A percentile compares a stretch with the other conserved stretches of the same genome.
Evolutionary conservation across 2,329 filamentous ascomycete genomes (phyloP).

Genomic region (Zymoseptoria crescenta): DNA sequence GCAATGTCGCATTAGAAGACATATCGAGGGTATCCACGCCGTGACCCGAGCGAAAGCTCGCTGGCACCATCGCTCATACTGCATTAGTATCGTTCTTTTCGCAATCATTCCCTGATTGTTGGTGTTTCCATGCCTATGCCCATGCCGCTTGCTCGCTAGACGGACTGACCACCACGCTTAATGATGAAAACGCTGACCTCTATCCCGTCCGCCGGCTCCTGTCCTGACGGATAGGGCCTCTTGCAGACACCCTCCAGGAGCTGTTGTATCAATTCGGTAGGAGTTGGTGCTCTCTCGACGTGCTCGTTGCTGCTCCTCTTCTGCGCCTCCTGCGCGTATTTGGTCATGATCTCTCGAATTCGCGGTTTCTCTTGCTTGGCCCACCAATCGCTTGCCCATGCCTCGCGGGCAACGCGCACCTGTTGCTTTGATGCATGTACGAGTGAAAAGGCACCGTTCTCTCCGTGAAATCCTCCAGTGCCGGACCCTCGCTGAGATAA

Average conservation of each 20-base stretch:
- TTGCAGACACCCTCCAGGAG: slow-evolving; percentile 52
- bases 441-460: slow-evolving; percentile 33
- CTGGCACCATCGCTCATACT: background rate
- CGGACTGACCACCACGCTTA: slow-evolving; percentile 19
- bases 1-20: background rate
- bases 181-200: slow-evolving; percentile 44
- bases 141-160: slow-evolving; percentile 13
- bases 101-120: background rate
- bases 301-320: slow-evolving; percentile 31
- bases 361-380: slow-evolving; percentile 56
- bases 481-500: slow-evolving; percentile 21
- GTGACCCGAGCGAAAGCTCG: background rate
- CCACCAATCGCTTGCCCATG: slow-evolving; percentile 56
- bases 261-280: slow-evolving; percentile 50
- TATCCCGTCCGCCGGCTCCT: slow-evolving; percentile 38
- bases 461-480: slow-evolving; percentile 25
- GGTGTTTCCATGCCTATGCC: background rate
- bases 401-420: slow-evolving; percentile 43
- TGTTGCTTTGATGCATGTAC: slow-evolving; percentile 45
- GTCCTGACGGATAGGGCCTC: slow-evolving; percentile 40
- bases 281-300: slow-evolving; percentile 30
- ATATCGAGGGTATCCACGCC: background rate
- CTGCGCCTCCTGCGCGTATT: slow-evolving; percentile 38
- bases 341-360: slow-evolving; percentile 45
- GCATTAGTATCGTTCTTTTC: background rate